Base-by-base conservation (phyloP, 2,329 filamentous ascomycete species). In the Xylariaceae sp. region DNA sequence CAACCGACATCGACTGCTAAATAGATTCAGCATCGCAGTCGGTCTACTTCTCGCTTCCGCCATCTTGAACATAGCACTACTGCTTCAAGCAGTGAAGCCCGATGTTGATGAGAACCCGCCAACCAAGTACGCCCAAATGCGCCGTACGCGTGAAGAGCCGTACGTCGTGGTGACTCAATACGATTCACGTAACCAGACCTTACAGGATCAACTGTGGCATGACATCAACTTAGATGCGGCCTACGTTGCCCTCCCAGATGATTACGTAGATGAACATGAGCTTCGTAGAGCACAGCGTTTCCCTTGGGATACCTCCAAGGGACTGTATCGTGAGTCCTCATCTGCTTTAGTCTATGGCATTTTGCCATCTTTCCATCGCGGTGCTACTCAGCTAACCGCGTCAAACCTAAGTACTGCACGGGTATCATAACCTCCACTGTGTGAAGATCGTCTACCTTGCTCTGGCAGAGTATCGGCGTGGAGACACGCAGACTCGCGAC, bases 361-460 rank as follows among this genome's bases (percentile, higher is more conserved):
- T n/a, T n/a, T n/a, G n/a, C n/a, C n/a, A n/a, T n/a, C n/a, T n/a
- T n/a, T n/a, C n/a, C n/a, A n/a, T n/a, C n/a, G n/a, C n/a, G n/a
- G n/a, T n/a, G n/a, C n/a, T n/a, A n/a, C n/a, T n/a, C n/a, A n/a
- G n/a, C n/a, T n/a, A 36, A 36, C 33, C 14, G 14, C 10, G 10
- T 36, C 33, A 36, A 36, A 36, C 33, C 14, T 36, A 10, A 36
- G 48, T 69, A 10, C 45, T 69, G 14, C 57, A 67, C 36, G 66
- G 58, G 5, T 61, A 53, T 43, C 66, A 69, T 48, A 60, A 62
- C 38, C 46, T 69, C 6, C 66, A 69, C 49, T 69, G 67, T 47
- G 47, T 69, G 12, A 63, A 62, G 45, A 54, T 50, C 38, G 48
- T 60, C 11, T 50, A 59, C 50, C 47, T 53, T 2, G 55, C 62